These are phyloP conservation scores for Pugionium cornutum DNA, from an alignment of 345 rosid species.

Conservation along the genomic window DNA sequence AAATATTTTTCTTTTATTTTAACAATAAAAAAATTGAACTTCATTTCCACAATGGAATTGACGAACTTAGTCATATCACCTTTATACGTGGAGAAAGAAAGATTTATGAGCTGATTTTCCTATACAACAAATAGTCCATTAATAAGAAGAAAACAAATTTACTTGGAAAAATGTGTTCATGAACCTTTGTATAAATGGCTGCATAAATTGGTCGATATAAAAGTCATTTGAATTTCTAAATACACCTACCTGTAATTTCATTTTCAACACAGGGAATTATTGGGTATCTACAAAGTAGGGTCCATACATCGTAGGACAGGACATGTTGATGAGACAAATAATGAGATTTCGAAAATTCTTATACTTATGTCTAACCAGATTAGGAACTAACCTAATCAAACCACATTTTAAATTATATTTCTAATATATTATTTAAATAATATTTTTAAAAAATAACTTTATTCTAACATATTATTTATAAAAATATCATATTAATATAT, in stretches of 20 bases:
- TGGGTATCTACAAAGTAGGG: constrained; percentile 28
- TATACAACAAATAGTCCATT: neutral
- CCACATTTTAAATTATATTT: neutral
- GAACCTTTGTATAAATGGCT: constrained; percentile 9
- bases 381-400: constrained; percentile 32
- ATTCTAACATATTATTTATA: too few species aligned
- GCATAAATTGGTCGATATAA: constrained; percentile 22
- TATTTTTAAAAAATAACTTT: too few species aligned
- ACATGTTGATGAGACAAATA: constrained; percentile 28
- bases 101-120: too few species aligned
- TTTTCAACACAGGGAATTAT: constrained; percentile 18
- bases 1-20: too few species aligned
- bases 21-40: too few species aligned
- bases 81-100: too few species aligned
- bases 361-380: constrained; percentile 35
- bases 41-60: too few species aligned
- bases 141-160: neutral
- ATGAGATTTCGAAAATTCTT: constrained; percentile 32
- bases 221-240: constrained; percentile 10
- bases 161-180: neutral
- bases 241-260: constrained; percentile 1
- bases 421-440: too few species aligned
- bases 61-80: too few species aligned
- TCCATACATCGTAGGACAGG: constrained; percentile 34
- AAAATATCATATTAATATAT: too few species aligned